Evolutionary conservation across 129 eudicot species (phyloP).

Genomic region (Kitagawia praeruptora): DNA sequence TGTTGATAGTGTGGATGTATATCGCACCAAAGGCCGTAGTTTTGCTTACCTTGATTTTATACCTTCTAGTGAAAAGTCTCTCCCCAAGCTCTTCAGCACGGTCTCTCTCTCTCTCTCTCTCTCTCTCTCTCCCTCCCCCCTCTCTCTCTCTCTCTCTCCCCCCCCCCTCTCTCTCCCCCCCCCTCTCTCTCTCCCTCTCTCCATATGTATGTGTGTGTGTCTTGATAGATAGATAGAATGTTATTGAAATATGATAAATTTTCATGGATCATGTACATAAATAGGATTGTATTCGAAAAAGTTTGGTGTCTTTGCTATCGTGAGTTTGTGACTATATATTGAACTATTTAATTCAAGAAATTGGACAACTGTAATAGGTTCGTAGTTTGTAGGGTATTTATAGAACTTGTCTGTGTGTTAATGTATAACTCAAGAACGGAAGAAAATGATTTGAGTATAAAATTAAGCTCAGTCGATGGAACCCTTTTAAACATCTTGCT

Average conservation of each 20-base stretch:
- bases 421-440: background rate
- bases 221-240: background rate
- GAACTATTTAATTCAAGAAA: background rate
- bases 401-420: background rate
- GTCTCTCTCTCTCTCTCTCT: slow-evolving; percentile 25
- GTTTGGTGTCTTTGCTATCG: too few relatives aligned
- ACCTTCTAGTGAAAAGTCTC: slow-evolving; percentile 68
- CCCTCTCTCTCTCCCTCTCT: background rate
- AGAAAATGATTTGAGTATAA: background rate
- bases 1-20: slow-evolving; percentile 54
- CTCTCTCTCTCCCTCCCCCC: background rate
- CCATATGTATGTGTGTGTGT: background rate
- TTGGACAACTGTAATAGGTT: background rate
- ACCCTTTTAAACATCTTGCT: background rate
- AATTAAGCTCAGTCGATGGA: background rate
- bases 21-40: slow-evolving; percentile 83
- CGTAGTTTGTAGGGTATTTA: too few relatives aligned
- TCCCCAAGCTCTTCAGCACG: slow-evolving; percentile 90
- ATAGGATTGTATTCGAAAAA: background rate
- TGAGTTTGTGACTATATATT: too few relatives aligned
- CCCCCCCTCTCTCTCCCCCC: background rate
- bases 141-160: background rate
- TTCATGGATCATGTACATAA: background rate
- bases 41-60: slow-evolving; percentile 75
- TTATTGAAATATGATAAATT: background rate